phyloP scores from a whole-genome alignment of 768 basidiomycete genomes.

The Termitomyces sp. region DNA sequence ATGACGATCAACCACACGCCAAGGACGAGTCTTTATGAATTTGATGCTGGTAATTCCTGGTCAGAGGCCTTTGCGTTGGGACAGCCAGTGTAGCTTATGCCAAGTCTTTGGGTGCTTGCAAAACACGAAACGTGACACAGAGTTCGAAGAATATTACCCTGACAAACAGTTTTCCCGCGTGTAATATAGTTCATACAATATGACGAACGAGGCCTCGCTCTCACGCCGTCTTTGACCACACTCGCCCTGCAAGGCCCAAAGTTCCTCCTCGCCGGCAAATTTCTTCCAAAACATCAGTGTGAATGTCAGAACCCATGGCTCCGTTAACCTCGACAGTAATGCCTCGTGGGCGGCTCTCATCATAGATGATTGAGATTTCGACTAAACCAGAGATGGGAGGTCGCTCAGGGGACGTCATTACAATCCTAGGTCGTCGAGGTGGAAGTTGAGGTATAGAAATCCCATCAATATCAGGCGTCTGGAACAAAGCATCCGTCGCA shows the following conservation, averaged over 20 bases:
- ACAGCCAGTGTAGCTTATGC: neutral
- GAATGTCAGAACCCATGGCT: slow-evolving; percentile 50
- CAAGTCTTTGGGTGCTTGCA: neutral
- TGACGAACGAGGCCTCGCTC: neutral
- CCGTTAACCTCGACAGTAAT: slow-evolving; percentile 53
- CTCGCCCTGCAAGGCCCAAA: slow-evolving; percentile 60
- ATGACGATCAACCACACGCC: neutral
- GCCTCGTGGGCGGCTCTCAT: slow-evolving; percentile 48
- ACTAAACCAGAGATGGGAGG: slow-evolving; percentile 60
- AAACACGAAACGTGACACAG: neutral
- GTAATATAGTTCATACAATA: too few relatives aligned
- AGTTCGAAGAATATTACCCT: neutral
- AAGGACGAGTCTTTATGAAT: neutral
- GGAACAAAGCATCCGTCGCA: slow-evolving; percentile 36
- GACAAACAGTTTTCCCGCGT: neutral
- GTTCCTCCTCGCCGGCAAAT: slow-evolving; percentile 66
- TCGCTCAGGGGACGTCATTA: slow-evolving; percentile 62
- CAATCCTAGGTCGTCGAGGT: slow-evolving; percentile 44
- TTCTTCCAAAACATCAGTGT: slow-evolving; percentile 58
- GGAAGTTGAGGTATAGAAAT: slow-evolving; percentile 28
- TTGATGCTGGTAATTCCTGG: neutral
- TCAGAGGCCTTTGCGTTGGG: neutral
- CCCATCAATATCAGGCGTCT: slow-evolving; percentile 30
- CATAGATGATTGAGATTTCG: slow-evolving; percentile 58
- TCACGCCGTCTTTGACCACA: slow-evolving; percentile 44